A percentile compares a stretch with the other conserved stretches of the same genome.
These are phyloP conservation scores for Carex parvula DNA, from an alignment of 176 grass and related monocot genomes.

Conservation along the genomic window DNA sequence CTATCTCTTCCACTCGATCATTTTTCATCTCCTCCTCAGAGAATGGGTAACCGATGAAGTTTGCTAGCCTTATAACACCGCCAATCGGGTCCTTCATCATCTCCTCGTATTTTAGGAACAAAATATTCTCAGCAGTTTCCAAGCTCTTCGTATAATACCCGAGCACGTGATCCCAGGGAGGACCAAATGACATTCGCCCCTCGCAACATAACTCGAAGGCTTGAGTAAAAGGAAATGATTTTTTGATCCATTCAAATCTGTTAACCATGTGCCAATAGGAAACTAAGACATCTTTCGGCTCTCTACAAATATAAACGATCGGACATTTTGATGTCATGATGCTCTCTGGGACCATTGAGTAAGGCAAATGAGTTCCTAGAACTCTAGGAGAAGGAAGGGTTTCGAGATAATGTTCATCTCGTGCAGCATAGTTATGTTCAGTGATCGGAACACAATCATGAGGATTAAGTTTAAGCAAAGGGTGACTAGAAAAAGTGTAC, in stretches of 20 bases:
- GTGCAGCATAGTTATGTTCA: not conserved
- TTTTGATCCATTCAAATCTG: not conserved
- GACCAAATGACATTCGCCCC: not conserved
- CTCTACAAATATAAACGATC: conserved; percentile 19
- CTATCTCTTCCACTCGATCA: not conserved
- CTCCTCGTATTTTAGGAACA: conserved; percentile 29
- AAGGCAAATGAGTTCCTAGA: not conserved
- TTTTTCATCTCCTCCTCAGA: not conserved
- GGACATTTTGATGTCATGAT: not conserved
- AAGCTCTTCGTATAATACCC: not conserved
- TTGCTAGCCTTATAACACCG: not conserved
- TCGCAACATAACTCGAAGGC: not conserved
- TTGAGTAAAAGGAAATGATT: not conserved
- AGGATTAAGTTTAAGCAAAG: not conserved
- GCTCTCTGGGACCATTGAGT: not conserved
- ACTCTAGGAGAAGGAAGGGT: not conserved
- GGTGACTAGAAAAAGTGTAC: not conserved
- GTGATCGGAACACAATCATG: not conserved
- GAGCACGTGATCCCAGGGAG: conserved; percentile 12
- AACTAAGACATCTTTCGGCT: conserved; percentile 19
- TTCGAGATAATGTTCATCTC: not conserved
- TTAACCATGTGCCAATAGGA: not conserved
- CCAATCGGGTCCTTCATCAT: not conserved
- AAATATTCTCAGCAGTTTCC: not conserved
- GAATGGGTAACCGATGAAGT: not conserved